A percentile compares a stretch with the other conserved stretches of the same genome.
phyloP scores from a whole-genome alignment of 2,329 filamentous ascomycete species.

The Phoma sp. region DNA sequence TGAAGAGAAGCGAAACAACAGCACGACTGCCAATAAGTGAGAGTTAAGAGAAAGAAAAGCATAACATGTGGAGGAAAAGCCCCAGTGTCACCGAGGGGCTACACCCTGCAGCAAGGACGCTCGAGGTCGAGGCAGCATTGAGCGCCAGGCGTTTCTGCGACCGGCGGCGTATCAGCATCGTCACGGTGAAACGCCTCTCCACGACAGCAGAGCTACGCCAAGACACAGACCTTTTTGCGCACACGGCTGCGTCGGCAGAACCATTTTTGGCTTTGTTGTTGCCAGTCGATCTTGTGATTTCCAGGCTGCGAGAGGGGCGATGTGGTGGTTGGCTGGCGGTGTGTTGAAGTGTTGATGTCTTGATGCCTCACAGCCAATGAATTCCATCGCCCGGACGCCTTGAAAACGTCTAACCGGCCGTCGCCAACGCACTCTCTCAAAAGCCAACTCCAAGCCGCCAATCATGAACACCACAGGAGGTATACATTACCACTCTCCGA shows the following conservation, averaged over 20 bases:
- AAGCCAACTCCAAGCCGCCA: too few species aligned
- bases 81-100: slow-evolving; percentile 40
- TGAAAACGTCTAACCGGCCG: slow-evolving; percentile 20
- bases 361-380: slow-evolving; percentile 35
- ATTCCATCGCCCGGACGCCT: background rate
- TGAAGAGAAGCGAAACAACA: slow-evolving; percentile 46
- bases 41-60: slow-evolving; percentile 32
- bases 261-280: slow-evolving; percentile 12
- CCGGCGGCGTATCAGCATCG: slow-evolving; percentile 40
- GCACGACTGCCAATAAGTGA: slow-evolving; percentile 45
- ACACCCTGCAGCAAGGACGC: slow-evolving; percentile 34
- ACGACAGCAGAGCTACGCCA: slow-evolving; percentile 16
- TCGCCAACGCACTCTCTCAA: background rate
- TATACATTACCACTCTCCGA: too few species aligned
- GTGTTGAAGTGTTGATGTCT: slow-evolving; percentile 2
- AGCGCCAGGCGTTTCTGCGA: slow-evolving; percentile 41
- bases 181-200: slow-evolving; percentile 33
- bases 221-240: slow-evolving; percentile 27
- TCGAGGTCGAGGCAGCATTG: slow-evolving; percentile 43
- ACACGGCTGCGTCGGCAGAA: slow-evolving; percentile 20
- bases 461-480: too few species aligned
- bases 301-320: slow-evolving; percentile 3
- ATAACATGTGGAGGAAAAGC: slow-evolving; percentile 32
- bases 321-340: slow-evolving; percentile 29
- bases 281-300: slow-evolving; percentile 10